Conservation (phyloP, 768 basidiomycete genomes). For the Naematelia encephala region DNA sequence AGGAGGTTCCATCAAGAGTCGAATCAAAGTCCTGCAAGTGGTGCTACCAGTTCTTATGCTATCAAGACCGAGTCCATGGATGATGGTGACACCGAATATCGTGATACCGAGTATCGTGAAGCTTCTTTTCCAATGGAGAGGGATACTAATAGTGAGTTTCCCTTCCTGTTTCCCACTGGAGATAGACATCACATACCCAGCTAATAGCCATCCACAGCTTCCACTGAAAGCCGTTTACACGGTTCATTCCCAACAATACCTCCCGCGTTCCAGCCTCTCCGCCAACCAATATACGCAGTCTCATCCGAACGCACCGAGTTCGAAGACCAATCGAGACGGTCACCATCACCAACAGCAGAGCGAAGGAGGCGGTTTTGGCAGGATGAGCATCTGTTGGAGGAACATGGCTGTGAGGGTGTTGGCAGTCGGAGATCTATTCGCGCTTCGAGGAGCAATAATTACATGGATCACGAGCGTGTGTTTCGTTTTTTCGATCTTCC, state of each 20-base stretch:
- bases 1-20: neutral
- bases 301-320: neutral
- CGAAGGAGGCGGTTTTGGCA: neutral
- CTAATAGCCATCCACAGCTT: neutral
- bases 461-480: neutral
- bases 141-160: neutral
- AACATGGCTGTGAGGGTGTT: neutral
- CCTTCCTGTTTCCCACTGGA: neutral
- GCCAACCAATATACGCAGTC: neutral
- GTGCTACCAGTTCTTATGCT: neutral
- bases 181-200: too few relatives aligned
- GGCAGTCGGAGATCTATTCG: neutral
- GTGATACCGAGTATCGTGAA: neutral
- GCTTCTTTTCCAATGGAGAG: neutral
- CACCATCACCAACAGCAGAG: neutral
- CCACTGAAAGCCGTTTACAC: neutral
- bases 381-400: neutral
- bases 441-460: neutral
- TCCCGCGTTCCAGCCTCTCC: neutral
- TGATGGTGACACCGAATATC: neutral
- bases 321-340: neutral
- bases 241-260: neutral
- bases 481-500: neutral
- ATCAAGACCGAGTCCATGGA: neutral
- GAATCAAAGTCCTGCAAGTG: neutral